phyloP scores from a whole-genome alignment of 176 grass and related monocot genomes.

The Phyllostachys edulis region DNA sequence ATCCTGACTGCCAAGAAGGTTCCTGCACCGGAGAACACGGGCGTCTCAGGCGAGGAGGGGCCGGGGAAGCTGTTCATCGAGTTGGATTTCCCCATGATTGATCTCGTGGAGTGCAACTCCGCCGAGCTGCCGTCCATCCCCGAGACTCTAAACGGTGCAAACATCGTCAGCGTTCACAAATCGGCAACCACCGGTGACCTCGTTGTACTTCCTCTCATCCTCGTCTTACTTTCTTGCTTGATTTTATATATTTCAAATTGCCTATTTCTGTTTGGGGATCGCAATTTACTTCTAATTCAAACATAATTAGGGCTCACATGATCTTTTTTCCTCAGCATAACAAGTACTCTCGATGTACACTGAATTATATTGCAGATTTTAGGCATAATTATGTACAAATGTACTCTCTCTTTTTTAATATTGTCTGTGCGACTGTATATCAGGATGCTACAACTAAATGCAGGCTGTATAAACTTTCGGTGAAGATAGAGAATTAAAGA shows the following conservation, averaged over 20 bases:
- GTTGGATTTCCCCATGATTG: constrained; percentile 64
- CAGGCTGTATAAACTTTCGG: neutral
- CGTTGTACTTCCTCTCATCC: constrained; percentile 41
- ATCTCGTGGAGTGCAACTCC: constrained; percentile 33
- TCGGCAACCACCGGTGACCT: constrained; percentile 38
- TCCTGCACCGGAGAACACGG: neutral
- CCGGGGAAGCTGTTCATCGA: constrained; percentile 56
- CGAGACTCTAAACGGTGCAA: constrained; percentile 54
- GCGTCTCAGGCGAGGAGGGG: neutral
- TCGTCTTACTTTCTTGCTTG: neutral
- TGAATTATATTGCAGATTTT: neutral
- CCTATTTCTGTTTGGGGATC: neutral
- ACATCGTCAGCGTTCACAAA: constrained; percentile 58
- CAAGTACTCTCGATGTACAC: neutral
- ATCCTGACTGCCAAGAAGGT: constrained; percentile 56
- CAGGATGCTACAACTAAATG: neutral
- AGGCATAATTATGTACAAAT: neutral
- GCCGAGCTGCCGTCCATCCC: constrained; percentile 46
- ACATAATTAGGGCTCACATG: neutral
- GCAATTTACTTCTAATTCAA: neutral
- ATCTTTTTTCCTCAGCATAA: neutral
- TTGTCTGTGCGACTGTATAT: no score
- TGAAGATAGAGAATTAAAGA: neutral
- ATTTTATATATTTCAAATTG: neutral
- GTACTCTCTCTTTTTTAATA: no score